These are phyloP conservation scores for Phymatotrichopsis omnivora DNA, from an alignment of 2,329 filamentous ascomycete species.

Conservation along the genomic window DNA sequence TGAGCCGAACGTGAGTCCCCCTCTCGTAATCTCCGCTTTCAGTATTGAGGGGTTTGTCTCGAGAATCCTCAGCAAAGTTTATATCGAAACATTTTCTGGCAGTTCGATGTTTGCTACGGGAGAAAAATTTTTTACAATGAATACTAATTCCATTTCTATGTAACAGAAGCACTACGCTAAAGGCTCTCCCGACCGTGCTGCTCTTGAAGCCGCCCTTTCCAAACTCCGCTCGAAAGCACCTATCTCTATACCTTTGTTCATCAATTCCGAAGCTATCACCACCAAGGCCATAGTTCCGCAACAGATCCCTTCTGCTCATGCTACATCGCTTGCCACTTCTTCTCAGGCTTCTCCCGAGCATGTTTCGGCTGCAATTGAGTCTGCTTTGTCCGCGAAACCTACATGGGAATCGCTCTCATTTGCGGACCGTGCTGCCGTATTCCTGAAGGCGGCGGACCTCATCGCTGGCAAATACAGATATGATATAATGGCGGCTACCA, in stretches of 20 bases:
- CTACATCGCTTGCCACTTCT: constrained; percentile 67
- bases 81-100: constrained; percentile 1
- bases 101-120: no score
- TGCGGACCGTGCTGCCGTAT: constrained; percentile 80
- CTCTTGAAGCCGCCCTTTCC: constrained; percentile 63
- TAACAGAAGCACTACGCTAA: constrained; percentile 77
- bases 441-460: constrained; percentile 90
- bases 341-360: constrained; percentile 69
- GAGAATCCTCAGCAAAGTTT: constrained; percentile 4
- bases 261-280: constrained; percentile 71
- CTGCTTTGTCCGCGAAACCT: constrained; percentile 74
- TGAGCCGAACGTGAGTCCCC: constrained; percentile 71
- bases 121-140: constrained; percentile 12
- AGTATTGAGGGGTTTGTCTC: neutral
- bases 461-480: constrained; percentile 89
- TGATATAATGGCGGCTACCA: constrained; percentile 90
- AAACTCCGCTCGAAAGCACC: constrained; percentile 57
- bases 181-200: constrained; percentile 66
- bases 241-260: constrained; percentile 68
- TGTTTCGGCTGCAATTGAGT: constrained; percentile 68
- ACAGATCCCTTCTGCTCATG: constrained; percentile 72
- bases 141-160: constrained; percentile 10
- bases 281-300: constrained; percentile 58
- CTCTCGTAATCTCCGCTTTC: neutral
- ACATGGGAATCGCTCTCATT: constrained; percentile 83